Percentiles rank a stretch among this genome's conserved stretches.
Evolutionary conservation across 306 rosid species (phyloP).

Genomic region (Vigna hirtella): DNA sequence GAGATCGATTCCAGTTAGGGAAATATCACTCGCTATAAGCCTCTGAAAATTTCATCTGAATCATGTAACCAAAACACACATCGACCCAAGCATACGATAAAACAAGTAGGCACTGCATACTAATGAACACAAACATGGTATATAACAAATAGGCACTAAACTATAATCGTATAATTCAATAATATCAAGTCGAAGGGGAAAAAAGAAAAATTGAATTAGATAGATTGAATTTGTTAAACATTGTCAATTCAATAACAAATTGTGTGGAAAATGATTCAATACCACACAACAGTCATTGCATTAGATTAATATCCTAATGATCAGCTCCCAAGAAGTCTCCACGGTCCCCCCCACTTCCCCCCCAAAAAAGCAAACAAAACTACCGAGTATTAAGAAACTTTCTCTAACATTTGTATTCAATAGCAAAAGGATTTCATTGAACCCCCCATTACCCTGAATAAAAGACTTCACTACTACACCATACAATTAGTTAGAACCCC

Average conservation of each 20-base stretch:
- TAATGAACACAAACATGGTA: background rate
- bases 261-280: constrained; percentile 3
- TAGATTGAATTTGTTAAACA: constrained; percentile 20
- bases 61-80: background rate
- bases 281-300: constrained; percentile 37
- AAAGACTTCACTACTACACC: constrained; percentile 38
- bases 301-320: constrained; percentile 29
- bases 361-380: constrained; percentile 17
- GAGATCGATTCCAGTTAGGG: background rate
- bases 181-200: background rate
- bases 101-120: background rate
- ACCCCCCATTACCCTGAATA: constrained; percentile 13
- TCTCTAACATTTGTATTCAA: constrained; percentile 39
- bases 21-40: background rate
- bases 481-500: constrained; percentile 47
- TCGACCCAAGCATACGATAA: background rate
- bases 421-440: constrained; percentile 11
- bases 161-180: constrained; percentile 5
- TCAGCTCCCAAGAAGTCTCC: constrained; percentile 16
- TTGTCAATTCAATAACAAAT: constrained; percentile 35
- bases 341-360: constrained; percentile 28
- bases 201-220: constrained; percentile 22
- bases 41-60: no score
- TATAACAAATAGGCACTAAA: background rate
- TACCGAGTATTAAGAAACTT: constrained; percentile 27